Conservation (phyloP, 2,329 filamentous ascomycete species). For the Westerdykella sp. region DNA sequence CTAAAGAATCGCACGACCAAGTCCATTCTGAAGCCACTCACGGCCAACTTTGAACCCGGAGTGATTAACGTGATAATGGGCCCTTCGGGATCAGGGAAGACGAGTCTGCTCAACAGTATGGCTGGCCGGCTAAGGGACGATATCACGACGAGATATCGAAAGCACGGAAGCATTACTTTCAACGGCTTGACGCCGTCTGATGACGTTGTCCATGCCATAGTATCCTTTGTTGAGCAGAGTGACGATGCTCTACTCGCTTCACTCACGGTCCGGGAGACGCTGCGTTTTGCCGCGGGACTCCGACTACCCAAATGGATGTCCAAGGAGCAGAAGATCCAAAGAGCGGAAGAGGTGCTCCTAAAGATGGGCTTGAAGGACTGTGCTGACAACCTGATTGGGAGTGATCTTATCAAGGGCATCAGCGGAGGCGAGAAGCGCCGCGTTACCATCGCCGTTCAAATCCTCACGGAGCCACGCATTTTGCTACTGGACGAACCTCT, state of each 20-base stretch:
- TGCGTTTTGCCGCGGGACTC: conserved; percentile 61
- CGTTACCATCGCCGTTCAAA: conserved; percentile 71
- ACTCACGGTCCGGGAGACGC: conserved; percentile 68
- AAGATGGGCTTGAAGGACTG: conserved; percentile 76
- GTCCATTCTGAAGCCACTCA: conserved; percentile 60
- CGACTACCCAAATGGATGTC: conserved; percentile 66
- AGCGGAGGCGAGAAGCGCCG: conserved; percentile 73
- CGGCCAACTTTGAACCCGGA: conserved; percentile 60
- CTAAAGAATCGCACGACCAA: conserved; percentile 44
- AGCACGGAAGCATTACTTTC: conserved; percentile 59
- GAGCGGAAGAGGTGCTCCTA: conserved; percentile 64
- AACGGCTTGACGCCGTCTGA: conserved; percentile 63
- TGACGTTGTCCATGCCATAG: conserved; percentile 63
- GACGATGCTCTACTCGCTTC: conserved; percentile 70
- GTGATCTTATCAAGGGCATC: conserved; percentile 68
- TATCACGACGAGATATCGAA: conserved; percentile 55
- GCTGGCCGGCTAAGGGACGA: conserved; percentile 60
- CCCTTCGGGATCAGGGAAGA: conserved; percentile 71
- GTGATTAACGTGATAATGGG: conserved; percentile 74
- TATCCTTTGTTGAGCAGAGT: conserved; percentile 72
- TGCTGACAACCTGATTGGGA: conserved; percentile 67
- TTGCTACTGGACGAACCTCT: conserved; percentile 71
- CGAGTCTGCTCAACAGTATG: conserved; percentile 67
- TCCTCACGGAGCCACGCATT: conserved; percentile 67
- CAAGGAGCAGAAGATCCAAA: conserved; percentile 57